These are phyloP conservation scores for Apophysomyces variabilis DNA, from an alignment of 371 early-diverging fungal species.

Conservation along the genomic window DNA sequence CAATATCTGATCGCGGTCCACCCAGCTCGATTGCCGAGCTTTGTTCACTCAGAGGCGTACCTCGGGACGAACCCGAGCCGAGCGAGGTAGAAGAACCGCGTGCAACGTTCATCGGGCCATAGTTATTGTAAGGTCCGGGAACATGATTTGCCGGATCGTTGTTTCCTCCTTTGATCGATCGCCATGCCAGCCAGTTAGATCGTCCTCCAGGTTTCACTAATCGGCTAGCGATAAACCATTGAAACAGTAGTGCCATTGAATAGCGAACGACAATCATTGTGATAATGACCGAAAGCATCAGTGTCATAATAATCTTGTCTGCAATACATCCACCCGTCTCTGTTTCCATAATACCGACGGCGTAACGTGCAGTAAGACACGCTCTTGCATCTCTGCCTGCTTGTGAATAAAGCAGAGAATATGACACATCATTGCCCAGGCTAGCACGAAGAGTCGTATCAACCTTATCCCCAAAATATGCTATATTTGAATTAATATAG, in stretches of 20 bases:
- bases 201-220: constrained; percentile 56
- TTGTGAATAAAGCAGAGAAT: constrained; percentile 40
- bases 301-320: constrained; percentile 49
- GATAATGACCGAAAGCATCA: constrained; percentile 51
- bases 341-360: constrained; percentile 54
- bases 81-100: constrained; percentile 27
- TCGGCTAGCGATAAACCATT: constrained; percentile 56
- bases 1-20: constrained; percentile 38
- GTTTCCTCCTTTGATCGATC: constrained; percentile 54
- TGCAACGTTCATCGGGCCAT: constrained; percentile 35
- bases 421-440: constrained; percentile 49
- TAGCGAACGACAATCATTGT: constrained; percentile 57
- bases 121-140: constrained; percentile 51
- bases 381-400: constrained; percentile 38
- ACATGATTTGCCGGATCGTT: constrained; percentile 53
- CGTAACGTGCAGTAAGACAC: constrained; percentile 50
- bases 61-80: constrained; percentile 23
- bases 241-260: constrained; percentile 65
- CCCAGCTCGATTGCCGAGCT: constrained; percentile 3
- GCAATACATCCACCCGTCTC: constrained; percentile 63
- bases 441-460: constrained; percentile 31
- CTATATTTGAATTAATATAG: constrained; percentile 17
- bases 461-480: constrained; percentile 35
- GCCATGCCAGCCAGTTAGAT: constrained; percentile 55
- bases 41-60: constrained; percentile 9